Conservation (phyloP, 768 basidiomycete genomes). For the Mycena galericulata region DNA sequence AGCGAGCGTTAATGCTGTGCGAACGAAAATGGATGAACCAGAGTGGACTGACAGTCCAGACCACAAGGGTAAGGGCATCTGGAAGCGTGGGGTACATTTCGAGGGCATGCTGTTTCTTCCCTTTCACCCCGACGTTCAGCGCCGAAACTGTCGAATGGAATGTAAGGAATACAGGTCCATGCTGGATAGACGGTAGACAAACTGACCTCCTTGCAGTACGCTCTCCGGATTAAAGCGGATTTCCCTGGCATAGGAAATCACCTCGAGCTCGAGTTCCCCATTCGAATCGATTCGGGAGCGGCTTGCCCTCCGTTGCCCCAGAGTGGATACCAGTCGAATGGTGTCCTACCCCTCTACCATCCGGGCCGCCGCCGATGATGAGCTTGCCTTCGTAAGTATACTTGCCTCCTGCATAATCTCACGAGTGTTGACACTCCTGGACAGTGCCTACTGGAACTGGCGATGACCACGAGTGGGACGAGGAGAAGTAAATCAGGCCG, state of each 20-base stretch:
- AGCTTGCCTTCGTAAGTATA: constrained; percentile 21
- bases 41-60: constrained; percentile 14
- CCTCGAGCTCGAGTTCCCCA: constrained; percentile 30
- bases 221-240: constrained; percentile 20
- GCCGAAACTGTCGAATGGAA: constrained; percentile 28
- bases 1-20: constrained; percentile 1
- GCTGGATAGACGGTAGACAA: neutral
- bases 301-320: constrained; percentile 22
- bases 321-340: constrained; percentile 11
- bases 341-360: constrained; percentile 16
- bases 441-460: constrained; percentile 29
- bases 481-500: constrained; percentile 12
- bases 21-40: constrained; percentile 21
- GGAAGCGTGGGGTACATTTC: constrained; percentile 29
- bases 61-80: constrained; percentile 26
- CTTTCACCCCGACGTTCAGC: constrained; percentile 22
- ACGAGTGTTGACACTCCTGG: neutral
- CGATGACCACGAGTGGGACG: constrained; percentile 29
- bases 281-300: constrained; percentile 28
- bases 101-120: constrained; percentile 25
- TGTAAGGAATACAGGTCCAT: constrained; percentile 1
- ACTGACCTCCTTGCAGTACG: constrained; percentile 18
- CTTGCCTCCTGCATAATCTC: no score
- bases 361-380: constrained; percentile 31
- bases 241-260: constrained; percentile 32